Base-by-base conservation (phyloP, 2,329 filamentous ascomycete genomes). In the Biscogniauxia sp. region DNA sequence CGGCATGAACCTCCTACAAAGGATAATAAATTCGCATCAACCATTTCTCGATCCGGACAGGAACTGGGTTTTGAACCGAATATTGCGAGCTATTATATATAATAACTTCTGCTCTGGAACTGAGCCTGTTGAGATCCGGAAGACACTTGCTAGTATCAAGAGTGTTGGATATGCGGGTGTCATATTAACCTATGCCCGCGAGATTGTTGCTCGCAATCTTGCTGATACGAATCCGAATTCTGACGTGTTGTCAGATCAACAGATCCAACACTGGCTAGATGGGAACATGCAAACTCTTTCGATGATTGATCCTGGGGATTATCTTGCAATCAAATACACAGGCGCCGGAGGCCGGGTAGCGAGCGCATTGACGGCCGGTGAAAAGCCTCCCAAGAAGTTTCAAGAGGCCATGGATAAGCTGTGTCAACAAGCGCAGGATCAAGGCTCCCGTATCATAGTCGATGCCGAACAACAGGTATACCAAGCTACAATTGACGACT, bases 381-480 rank as follows among this genome's bases (percentile, higher is more conserved):
- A 73, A 0, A 57, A 72, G 0, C 75, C 76, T 45, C 76, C 79
- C 2, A 65, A 73, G 23, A 78, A 80, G 62, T 78, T 81, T 71
- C 64, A 76, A 7, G 72, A 77, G 19, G 78, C 78, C 0, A 66
- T 81, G 5, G 57, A 76, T 5, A 75, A 79, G 49, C 74, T 81
- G 28, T 74, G 74, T n/a, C 63, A 66, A 15, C 69, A 66, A n/a
- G 77, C 74, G 66, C 76, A 75, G 53, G 67, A 72, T n/a, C 74
- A 74, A 2, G 71, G 72, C 3, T 75, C 79, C 17, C 74, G 75
- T n/a, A 74, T 82, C 37, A 73, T 82, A 2, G 70, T 81, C 20
- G 79, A 81, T 25, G 80, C 79, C 9, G 80, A 81, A 59, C 79
- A 76, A 2, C 78, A 80, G 50, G 72, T 76, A 11, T 79, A 77